Base-by-base conservation (phyloP, 2,329 filamentous ascomycete genomes). In the Aspergillus terreus region DNA sequence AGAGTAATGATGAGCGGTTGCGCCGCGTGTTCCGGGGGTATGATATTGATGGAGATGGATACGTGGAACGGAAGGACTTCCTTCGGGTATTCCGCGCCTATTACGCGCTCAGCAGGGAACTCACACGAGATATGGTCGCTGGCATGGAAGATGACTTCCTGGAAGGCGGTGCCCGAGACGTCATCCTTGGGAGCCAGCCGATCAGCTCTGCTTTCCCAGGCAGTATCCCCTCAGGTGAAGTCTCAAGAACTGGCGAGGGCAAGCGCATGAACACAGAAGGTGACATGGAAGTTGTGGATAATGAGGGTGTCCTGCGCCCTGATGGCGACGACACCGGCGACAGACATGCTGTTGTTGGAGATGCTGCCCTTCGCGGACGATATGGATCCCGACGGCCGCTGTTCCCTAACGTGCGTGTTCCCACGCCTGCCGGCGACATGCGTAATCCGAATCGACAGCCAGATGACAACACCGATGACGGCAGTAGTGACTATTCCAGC, bases 31-130 rank as follows among this genome's bases (percentile, higher is more conserved):
- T 97, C 65, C 82, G 89, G 50, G 92, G 90, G 11, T 97, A 96
- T 64, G 94, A 99, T 63, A 83, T 96, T 46, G 90, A 97, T 62
- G 82, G 82, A 1, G 92, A 97, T 71, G 92, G 92, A 10, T 95
- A 82, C 59, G 86, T 97, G 40, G 85, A 86, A 61, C 82, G 94
- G 14, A 86, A 86, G 60, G 92, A 99, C 68, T 95, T 96, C 62
- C 72, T 97, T 30, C 85, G 92, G 50, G 87, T 99, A 72, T 96
- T 97, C 70, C 82, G 90, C 41, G 92, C 92, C 0, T 96, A 95
- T 69, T 97, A 95, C 69, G 85, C 89, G 2, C 82, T 96, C 7
- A 94, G 91, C 66, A 90, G 92, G 65, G 88, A 96, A 66, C 85
- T 96, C 71, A 91, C 94, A 54, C 83, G 84, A 53, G 92, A 97